Base-by-base conservation (phyloP, 192 early-diverging fungal species). In the Dispira simplex region DNA sequence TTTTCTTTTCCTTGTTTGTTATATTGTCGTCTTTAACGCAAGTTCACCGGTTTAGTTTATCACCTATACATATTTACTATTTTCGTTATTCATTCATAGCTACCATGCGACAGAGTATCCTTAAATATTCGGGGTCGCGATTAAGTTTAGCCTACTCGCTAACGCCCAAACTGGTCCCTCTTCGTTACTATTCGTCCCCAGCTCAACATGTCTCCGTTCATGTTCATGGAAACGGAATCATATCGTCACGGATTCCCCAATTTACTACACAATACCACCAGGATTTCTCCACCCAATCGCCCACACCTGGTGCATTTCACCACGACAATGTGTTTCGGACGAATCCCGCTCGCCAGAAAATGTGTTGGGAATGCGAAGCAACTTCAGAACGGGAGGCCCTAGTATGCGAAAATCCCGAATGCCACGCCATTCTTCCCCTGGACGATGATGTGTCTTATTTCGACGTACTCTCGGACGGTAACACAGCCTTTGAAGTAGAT, bases 401-500 rank as follows among this genome's bases (percentile, higher is more conserved):
- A 12, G 65, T 75, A 53, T 84, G 81, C 66, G 65, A 68, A 11
- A 67, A 74, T 21, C 62, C 68, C 16, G 79, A 75, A 26, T 80
- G 77, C 64, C 74, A 70, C 16, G 70, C 64, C 8, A 77, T 85
- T 68, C 82, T 81, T 53, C 66, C 67, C 11, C 56, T 66, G n/a
- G 64, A 64, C 16, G 12, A 59, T 3, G 75, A 77, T 28, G 44
- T 75, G 20, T 79, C 67, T 46, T 85, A 74, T 64, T 81, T 74
- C 66, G 71, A 80, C 55, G 64, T 82, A 20, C 68, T 84, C 11
- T 44, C 68, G 18, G 70, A 71, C 21, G 75, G 70, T 16, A 25
- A 44, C 28, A 71, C 71, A 21, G 71, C 66, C 10, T 90, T 77
- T 68, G 77, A 85, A 58, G 55, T 91, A 25, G 83, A 89, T 59